These are phyloP conservation scores for Verruconis gallopava DNA, from an alignment of 2,329 filamentous ascomycete genomes.

Conservation along the genomic window DNA sequence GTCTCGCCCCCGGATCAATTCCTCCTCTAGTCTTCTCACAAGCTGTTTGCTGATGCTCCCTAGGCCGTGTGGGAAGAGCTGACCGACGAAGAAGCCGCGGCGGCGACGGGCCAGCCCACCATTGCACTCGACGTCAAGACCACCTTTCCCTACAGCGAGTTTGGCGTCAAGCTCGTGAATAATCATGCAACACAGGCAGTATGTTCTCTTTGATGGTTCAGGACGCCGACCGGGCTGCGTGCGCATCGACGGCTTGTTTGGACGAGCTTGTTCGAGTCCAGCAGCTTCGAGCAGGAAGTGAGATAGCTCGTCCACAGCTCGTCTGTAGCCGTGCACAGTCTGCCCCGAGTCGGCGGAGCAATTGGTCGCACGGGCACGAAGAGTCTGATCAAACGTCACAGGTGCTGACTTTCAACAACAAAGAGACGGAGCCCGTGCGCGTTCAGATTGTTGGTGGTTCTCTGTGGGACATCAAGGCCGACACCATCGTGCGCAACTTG, in stretches of 20 bases:
- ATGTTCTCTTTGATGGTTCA: not conserved
- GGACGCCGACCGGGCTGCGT: no score
- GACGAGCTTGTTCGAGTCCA: no score
- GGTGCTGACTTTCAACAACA: constrained; percentile 70
- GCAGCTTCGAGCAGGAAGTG: no score
- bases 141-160: constrained; percentile 56
- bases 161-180: constrained; percentile 93
- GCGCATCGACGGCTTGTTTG: no score
- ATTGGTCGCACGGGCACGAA: no score
- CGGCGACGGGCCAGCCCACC: constrained; percentile 51
- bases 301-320: no score
- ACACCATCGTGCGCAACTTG: constrained; percentile 65
- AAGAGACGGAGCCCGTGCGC: constrained; percentile 62
- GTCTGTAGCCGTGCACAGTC: no score
- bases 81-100: constrained; percentile 25
- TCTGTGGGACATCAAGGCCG: constrained; percentile 42
- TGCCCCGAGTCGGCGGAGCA: no score
- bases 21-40: no score
- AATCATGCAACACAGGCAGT: constrained; percentile 62
- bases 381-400: constrained; percentile 21
- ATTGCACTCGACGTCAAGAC: constrained; percentile 44
- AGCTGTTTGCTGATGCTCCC: no score
- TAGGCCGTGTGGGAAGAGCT: no score
- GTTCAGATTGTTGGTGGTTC: constrained; percentile 66
- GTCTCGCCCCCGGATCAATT: no score